These are phyloP conservation scores for Solanum appendiculatum DNA, from an alignment of 257 asterid species.

Conservation along the genomic window DNA sequence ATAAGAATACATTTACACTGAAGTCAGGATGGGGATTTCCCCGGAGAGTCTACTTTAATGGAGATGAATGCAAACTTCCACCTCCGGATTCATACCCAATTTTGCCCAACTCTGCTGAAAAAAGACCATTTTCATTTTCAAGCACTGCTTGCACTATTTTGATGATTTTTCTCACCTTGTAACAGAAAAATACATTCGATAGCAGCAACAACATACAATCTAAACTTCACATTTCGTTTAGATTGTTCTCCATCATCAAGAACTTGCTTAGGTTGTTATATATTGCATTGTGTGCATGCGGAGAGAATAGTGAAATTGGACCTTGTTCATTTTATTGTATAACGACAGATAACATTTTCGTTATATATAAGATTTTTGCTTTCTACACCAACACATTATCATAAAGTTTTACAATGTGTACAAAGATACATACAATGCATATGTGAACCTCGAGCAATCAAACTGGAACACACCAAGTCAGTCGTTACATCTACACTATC, in stretches of 20 bases:
- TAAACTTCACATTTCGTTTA: background rate
- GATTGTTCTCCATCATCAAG: background rate
- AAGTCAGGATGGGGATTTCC: constrained; percentile 71
- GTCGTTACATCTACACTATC: background rate
- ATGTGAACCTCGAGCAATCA: background rate
- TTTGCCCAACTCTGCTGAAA: constrained; percentile 38
- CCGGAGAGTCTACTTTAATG: constrained; percentile 53
- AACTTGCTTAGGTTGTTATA: background rate
- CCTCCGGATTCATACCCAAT: constrained; percentile 52
- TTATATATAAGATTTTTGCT: background rate
- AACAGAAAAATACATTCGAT: background rate
- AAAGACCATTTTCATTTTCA: constrained; percentile 6
- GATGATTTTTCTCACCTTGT: background rate
- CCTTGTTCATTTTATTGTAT: background rate
- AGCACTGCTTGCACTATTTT: constrained; percentile 1
- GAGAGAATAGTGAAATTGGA: background rate
- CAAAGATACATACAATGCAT: background rate
- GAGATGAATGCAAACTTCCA: constrained; percentile 67
- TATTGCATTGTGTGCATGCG: background rate
- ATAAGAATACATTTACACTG: constrained; percentile 35
- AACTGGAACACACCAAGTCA: background rate
- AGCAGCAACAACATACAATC: background rate
- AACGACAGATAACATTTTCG: background rate
- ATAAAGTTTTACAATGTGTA: background rate
- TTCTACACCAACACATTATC: background rate